These are phyloP conservation scores for Penicillium salamii DNA, from an alignment of 495 filamentous ascomycete species.

Conservation along the genomic window DNA sequence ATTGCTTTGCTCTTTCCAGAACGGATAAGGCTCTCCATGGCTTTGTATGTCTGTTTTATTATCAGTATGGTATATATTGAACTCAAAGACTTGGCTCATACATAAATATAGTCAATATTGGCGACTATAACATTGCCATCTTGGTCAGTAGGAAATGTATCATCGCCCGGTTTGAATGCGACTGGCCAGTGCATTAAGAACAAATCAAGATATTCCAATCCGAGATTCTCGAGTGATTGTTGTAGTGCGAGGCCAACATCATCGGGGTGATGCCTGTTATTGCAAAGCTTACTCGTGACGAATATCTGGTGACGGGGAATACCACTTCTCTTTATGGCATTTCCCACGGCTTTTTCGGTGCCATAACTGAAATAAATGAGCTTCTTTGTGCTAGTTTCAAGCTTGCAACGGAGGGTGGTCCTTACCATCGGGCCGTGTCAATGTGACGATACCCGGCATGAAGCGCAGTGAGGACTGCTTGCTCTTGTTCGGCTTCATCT, in stretches of 20 bases:
- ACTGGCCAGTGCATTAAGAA: slow-evolving; percentile 70
- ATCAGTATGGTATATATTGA: not conserved
- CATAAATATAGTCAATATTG: slow-evolving; percentile 50
- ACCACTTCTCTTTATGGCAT: slow-evolving; percentile 53
- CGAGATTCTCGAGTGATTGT: slow-evolving; percentile 58
- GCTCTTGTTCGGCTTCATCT: slow-evolving; percentile 43
- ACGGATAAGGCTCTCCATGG: slow-evolving; percentile 59
- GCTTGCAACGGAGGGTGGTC: not conserved
- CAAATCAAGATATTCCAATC: slow-evolving; percentile 65
- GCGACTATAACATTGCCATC: slow-evolving; percentile 44
- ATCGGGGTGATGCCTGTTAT: slow-evolving; percentile 61
- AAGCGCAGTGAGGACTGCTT: slow-evolving; percentile 44
- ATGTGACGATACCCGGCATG: slow-evolving; percentile 63
- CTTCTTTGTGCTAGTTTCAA: not conserved
- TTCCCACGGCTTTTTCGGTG: slow-evolving; percentile 51
- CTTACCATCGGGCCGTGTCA: slow-evolving; percentile 54
- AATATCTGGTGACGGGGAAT: slow-evolving; percentile 61
- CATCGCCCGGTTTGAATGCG: slow-evolving; percentile 42
- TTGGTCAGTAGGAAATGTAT: slow-evolving; percentile 39
- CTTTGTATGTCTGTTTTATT: slow-evolving; percentile 53
- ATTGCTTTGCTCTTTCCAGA: slow-evolving; percentile 61
- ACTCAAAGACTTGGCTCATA: slow-evolving; percentile 22
- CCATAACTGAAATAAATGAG: slow-evolving; percentile 37
- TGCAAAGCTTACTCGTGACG: slow-evolving; percentile 72
- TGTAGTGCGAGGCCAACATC: slow-evolving; percentile 57